These are phyloP conservation scores for Helminthosporium solani DNA, from an alignment of 2,329 filamentous ascomycete genomes.

Conservation along the genomic window DNA sequence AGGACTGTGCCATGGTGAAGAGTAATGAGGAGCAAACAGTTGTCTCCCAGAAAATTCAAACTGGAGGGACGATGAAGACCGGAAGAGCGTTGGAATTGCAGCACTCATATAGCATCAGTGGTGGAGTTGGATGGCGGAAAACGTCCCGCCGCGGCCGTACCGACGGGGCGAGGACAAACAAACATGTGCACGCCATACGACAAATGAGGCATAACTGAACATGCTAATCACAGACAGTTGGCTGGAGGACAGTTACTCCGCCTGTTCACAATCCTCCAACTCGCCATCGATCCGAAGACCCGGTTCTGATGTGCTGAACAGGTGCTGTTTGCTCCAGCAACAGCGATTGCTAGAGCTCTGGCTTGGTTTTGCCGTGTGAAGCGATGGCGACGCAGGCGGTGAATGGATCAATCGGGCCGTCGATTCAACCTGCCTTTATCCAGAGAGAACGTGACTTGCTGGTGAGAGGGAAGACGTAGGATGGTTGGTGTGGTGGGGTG, in stretches of 20 bases:
- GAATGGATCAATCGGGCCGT: slow-evolving; percentile 39
- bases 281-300: slow-evolving; percentile 16
- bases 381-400: slow-evolving; percentile 33
- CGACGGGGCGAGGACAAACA: slow-evolving; percentile 27
- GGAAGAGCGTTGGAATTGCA: slow-evolving; percentile 4
- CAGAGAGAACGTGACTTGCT: slow-evolving; percentile 15
- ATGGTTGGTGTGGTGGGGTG: slow-evolving; percentile 9
- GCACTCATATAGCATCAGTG: slow-evolving; percentile 36
- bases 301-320: slow-evolving; percentile 14
- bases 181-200: slow-evolving; percentile 28
- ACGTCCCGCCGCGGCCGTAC: slow-evolving; percentile 41
- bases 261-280: slow-evolving; percentile 23
- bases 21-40: not conserved
- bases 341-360: slow-evolving; percentile 24
- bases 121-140: slow-evolving; percentile 31
- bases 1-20: slow-evolving; percentile 38
- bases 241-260: slow-evolving; percentile 22
- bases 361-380: slow-evolving; percentile 32
- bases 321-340: slow-evolving; percentile 11
- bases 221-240: slow-evolving; percentile 17
- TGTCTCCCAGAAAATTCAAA: not conserved
- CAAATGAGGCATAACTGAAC: slow-evolving; percentile 20
- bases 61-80: not conserved
- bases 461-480: slow-evolving; percentile 4
- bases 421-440: slow-evolving; percentile 37